Percentiles rank a stretch among this genome's conserved stretches.
Evolutionary conservation across 2,329 filamentous ascomycete species (phyloP).

Genomic region (Monosporascus sp.): DNA sequence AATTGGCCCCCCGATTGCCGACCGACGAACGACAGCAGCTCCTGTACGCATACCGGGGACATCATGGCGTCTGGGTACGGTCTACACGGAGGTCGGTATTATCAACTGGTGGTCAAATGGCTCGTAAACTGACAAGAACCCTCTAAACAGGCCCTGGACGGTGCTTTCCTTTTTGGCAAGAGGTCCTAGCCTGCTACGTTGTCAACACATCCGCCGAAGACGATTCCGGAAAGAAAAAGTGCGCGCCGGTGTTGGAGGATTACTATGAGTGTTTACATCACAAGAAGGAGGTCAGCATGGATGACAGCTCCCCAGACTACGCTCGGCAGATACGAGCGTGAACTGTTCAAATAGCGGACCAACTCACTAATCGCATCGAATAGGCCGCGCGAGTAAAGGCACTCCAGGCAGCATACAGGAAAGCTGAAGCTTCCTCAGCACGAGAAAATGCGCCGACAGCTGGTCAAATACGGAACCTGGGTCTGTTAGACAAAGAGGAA

Average conservation of each 20-base stretch:
- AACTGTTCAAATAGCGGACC: background rate
- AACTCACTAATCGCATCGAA: conserved; percentile 6
- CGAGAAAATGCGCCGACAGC: conserved; percentile 77
- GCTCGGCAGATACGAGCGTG: background rate
- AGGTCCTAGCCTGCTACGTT: conserved; percentile 96
- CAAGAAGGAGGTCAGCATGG: conserved; percentile 81
- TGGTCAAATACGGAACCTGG: conserved; percentile 82
- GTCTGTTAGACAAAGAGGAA: conserved; percentile 77
- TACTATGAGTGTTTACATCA: conserved; percentile 99
- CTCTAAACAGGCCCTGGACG: conserved; percentile 53
- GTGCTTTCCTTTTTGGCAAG: conserved; percentile 99
- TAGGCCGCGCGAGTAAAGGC: conserved; percentile 73
- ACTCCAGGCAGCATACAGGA: conserved; percentile 80
- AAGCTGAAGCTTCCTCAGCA: conserved; percentile 67
- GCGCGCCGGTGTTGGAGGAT: conserved; percentile 78
- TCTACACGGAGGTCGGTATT: conserved; percentile 66
- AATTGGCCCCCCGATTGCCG: background rate
- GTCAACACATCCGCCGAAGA: conserved; percentile 82
- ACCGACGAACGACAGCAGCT: background rate
- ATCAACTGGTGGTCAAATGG: conserved; percentile 6
- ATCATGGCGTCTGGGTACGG: conserved; percentile 78
- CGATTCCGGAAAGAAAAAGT: conserved; percentile 80
- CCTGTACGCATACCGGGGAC: conserved; percentile 14
- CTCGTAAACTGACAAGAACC: conserved; percentile 12
- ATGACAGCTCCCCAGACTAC: background rate